Conservation (phyloP, 495 filamentous ascomycete species). For the Penicillium subrubescens region DNA sequence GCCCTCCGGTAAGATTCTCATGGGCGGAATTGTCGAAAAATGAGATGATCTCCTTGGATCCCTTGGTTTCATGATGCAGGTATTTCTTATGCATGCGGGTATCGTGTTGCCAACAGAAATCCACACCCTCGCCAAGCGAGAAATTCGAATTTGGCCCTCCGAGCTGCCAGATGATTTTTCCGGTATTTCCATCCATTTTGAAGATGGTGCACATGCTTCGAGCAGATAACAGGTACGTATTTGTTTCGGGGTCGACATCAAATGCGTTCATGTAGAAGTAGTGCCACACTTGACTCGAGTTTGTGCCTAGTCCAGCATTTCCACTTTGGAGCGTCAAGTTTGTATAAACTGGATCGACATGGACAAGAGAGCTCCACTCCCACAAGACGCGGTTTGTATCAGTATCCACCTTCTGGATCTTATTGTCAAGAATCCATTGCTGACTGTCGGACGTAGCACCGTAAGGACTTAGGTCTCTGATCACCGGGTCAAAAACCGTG, state of each 20-base stretch:
- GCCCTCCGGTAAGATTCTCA: background rate
- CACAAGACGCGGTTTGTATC: constrained; percentile 29
- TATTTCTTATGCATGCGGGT: background rate
- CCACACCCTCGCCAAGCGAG: background rate
- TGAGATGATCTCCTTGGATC: background rate
- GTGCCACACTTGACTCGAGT: constrained; percentile 33
- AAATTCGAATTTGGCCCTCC: constrained; percentile 37
- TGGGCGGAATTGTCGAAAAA: background rate
- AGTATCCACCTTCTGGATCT: constrained; percentile 34
- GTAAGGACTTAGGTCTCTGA: constrained; percentile 28
- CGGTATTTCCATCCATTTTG: constrained; percentile 54
- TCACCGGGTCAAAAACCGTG: constrained; percentile 31
- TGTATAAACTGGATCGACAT: background rate
- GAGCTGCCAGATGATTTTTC: constrained; percentile 53
- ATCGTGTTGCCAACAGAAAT: background rate
- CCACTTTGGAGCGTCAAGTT: background rate
- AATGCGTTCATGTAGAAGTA: constrained; percentile 35
- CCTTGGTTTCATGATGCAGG: background rate
- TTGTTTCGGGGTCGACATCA: constrained; percentile 31
- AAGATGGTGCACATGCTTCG: constrained; percentile 52
- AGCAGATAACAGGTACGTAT: constrained; percentile 53
- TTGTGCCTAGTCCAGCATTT: constrained; percentile 46
- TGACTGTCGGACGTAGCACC: constrained; percentile 25
- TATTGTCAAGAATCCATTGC: constrained; percentile 36
- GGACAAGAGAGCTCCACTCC: constrained; percentile 31